Evolutionary conservation across 306 rosid genomes (phyloP).

Genomic region (Canavalia gladiata): DNA sequence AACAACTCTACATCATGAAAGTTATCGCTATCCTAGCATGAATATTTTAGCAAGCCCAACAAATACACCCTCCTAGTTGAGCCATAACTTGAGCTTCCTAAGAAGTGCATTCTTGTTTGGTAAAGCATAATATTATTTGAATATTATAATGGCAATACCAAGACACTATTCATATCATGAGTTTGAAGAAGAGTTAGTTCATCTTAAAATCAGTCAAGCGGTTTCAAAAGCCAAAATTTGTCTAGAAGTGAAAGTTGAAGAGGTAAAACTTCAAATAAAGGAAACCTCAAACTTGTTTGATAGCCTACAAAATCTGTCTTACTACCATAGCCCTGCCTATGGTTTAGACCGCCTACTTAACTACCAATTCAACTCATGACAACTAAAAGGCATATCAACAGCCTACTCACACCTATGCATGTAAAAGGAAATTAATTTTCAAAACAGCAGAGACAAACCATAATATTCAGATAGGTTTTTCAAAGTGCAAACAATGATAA

Average conservation of each 20-base stretch:
- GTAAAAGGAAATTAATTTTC: background rate
- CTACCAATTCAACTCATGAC: conserved; percentile 30
- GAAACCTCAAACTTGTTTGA: background rate
- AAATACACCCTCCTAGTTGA: conserved; percentile 20
- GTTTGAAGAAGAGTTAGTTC: conserved; percentile 14
- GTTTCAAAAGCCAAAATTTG: conserved; percentile 27
- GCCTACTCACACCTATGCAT: conserved; percentile 32
- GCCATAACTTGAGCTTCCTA: conserved; percentile 26
- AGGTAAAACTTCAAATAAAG: conserved; percentile 15
- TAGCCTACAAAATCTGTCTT: conserved; percentile 28
- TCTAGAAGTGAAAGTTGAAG: conserved; percentile 32
- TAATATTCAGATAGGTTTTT: conserved; percentile 32
- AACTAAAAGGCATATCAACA: conserved; percentile 40
- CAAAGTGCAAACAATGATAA: conserved; percentile 24
- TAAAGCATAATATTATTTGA: background rate
- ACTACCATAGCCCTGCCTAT: conserved; percentile 34
- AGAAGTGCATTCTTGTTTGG: conserved; percentile 18
- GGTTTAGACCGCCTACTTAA: conserved; percentile 25
- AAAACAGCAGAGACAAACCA: conserved; percentile 17
- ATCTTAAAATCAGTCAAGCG: conserved; percentile 1
- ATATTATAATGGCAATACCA: background rate
- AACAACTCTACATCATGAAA: conserved; percentile 28
- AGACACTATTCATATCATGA: conserved; percentile 36
- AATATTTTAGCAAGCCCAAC: conserved; percentile 26
- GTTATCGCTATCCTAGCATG: background rate